A percentile compares a stretch with the other conserved stretches of the same genome.
These are phyloP conservation scores for Eucalyptus cloeziana DNA, from an alignment of 345 rosid species.

Conservation along the genomic window DNA sequence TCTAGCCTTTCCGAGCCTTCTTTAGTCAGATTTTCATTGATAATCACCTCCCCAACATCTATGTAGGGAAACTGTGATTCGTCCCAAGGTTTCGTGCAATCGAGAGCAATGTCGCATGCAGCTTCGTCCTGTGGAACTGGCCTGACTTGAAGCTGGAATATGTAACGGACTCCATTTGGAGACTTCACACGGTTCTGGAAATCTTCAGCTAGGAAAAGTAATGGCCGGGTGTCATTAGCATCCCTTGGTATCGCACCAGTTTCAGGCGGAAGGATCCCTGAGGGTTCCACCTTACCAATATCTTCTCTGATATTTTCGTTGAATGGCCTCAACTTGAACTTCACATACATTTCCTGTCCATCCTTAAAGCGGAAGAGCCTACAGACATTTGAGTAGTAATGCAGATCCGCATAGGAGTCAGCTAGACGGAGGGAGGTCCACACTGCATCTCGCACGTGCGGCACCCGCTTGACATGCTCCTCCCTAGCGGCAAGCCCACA, in stretches of 20 bases:
- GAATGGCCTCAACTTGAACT: constrained; percentile 44
- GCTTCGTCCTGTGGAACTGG: constrained; percentile 33
- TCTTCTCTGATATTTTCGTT: constrained; percentile 33
- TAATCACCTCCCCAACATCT: constrained; percentile 32
- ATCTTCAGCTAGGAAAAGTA: constrained; percentile 52
- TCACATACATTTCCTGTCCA: constrained; percentile 53
- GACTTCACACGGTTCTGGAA: constrained; percentile 38
- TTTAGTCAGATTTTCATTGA: constrained; percentile 29
- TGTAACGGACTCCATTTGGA: constrained; percentile 30
- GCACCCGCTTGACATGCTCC: constrained; percentile 34
- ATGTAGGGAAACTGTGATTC: constrained; percentile 35
- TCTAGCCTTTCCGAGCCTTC: constrained; percentile 42
- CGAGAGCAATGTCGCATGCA: constrained; percentile 26
- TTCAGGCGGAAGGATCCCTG: constrained; percentile 68
- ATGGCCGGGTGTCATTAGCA: constrained; percentile 36
- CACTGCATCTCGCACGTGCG: constrained; percentile 54
- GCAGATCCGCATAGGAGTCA: constrained; percentile 33
- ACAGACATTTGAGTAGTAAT: constrained; percentile 49
- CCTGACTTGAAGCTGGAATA: constrained; percentile 44
- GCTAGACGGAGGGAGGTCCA: constrained; percentile 51
- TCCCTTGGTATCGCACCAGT: constrained; percentile 66
- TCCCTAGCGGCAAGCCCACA: constrained; percentile 68
- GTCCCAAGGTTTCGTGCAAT: constrained; percentile 57
- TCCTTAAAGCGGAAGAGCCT: constrained; percentile 42
- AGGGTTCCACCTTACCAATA: constrained; percentile 49